Evolutionary conservation across 768 basidiomycete genomes (phyloP).

Genomic region (Punctularia strigosozonata): DNA sequence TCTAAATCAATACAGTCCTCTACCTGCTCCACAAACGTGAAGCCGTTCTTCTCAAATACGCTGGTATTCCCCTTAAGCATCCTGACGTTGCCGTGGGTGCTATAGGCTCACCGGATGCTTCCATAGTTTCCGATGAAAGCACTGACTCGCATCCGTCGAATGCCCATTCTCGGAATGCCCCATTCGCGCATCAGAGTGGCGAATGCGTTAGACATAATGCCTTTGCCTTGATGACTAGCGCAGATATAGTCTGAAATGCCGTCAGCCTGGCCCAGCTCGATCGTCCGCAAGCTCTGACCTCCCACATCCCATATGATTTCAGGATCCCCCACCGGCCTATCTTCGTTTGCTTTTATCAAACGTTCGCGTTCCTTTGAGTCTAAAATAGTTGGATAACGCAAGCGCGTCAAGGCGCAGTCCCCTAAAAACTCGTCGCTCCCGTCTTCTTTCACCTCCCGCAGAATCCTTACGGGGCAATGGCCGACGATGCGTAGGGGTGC

Average conservation of each 20-base stretch:
- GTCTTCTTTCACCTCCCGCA: conserved; percentile 45
- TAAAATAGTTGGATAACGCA: conserved; percentile 17
- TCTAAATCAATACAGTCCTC: conserved; percentile 25
- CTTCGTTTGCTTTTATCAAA: conserved; percentile 28
- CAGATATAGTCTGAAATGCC: conserved; percentile 40
- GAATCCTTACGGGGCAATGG: conserved; percentile 33
- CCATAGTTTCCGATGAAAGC: conserved; percentile 43
- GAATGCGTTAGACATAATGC: conserved; percentile 65
- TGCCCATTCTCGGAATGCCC: conserved; percentile 56
- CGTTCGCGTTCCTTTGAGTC: conserved; percentile 26
- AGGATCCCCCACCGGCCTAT: conserved; percentile 34
- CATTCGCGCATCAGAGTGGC: conserved; percentile 41
- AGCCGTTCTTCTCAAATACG: conserved; percentile 62
- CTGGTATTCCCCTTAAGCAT: too few species aligned
- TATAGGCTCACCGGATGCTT: too few species aligned
- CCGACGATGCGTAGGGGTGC: conserved; percentile 22
- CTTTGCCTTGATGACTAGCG: conserved; percentile 48
- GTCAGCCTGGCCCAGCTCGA: neutral
- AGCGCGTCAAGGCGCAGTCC: conserved; percentile 23
- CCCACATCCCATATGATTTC: conserved; percentile 51
- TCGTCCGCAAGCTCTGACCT: conserved; percentile 33
- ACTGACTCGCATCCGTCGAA: conserved; percentile 29
- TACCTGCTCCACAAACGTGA: conserved; percentile 26
- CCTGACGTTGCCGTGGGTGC: too few species aligned
- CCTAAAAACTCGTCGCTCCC: conserved; percentile 46